Percentiles rank a stretch among this genome's conserved stretches.
phyloP scores from a whole-genome alignment of 176 grass and related monocot genomes.

The Luzula sylvatica region DNA sequence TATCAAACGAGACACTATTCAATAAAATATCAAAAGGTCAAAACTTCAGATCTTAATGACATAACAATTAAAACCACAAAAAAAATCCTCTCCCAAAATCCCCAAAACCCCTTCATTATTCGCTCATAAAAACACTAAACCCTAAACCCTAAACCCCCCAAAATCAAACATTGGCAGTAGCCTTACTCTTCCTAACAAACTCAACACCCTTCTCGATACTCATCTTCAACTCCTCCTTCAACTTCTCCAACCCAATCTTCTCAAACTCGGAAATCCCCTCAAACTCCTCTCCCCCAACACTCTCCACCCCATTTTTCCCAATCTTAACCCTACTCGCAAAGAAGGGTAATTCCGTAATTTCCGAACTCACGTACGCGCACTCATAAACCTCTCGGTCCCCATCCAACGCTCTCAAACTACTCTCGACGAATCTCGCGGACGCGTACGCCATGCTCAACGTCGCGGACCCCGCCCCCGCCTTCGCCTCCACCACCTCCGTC shows the following conservation, averaged over 20 bases:
- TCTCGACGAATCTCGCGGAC: conserved; percentile 63
- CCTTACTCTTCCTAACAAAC: conserved; percentile 33
- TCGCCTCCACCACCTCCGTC: conserved; percentile 78
- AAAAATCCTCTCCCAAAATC: conserved; percentile 29
- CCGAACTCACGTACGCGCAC: conserved; percentile 60
- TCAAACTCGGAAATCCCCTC: conserved; percentile 61
- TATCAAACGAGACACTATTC: too few relatives aligned
- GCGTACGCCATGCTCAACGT: conserved; percentile 82
- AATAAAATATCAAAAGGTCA: too few relatives aligned
- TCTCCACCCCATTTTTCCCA: conserved; percentile 61
- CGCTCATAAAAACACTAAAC: not conserved
- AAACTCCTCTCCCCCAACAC: conserved; percentile 33
- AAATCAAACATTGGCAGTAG: conserved; percentile 52
- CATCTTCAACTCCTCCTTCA: conserved; percentile 61
- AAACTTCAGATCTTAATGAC: too few relatives aligned
- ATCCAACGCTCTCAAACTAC: conserved; percentile 47
- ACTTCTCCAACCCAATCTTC: conserved; percentile 46
- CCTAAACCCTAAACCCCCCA: not conserved
- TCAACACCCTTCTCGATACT: conserved; percentile 72
- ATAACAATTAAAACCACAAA: too few relatives aligned
- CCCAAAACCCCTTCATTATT: conserved; percentile 16
- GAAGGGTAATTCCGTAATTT: conserved; percentile 59
- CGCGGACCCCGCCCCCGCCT: conserved; percentile 71
- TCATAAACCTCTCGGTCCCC: conserved; percentile 77
- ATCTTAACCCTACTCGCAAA: conserved; percentile 72